Evolutionary conservation across 1,284 basidiomycete species (phyloP), one percentile per base, ranked within the genome.

Genomic region (Ceratobasidium sp.): DNA sequence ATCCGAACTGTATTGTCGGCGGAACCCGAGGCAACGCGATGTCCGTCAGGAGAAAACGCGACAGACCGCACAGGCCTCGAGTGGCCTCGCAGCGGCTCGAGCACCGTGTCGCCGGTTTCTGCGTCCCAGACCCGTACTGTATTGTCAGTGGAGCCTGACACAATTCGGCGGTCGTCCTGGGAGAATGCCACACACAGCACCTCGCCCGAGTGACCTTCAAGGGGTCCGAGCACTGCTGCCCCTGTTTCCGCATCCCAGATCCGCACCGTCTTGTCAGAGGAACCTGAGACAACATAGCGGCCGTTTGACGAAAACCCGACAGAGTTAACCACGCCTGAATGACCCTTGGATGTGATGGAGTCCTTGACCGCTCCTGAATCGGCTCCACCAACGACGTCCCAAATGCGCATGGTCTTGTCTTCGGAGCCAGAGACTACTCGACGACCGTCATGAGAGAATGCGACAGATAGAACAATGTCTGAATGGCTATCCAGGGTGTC

Each of bases 291-390:
- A 9, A 68, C 24, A n/a, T 51, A 39, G n/a, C 34, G 46, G 24
- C 51, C n/a, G 62, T 75, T 65, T 11, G 74, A 46, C 16, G 64
- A 74, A 41, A 75, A 76, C 7, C 62, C 63, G 24, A 75, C 56
- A 39, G 34, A 74, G 51, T 11, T 5, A 19, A 74, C 74, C 19
- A 11, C 4, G 37, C 49, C 53, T 13, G 71, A 74, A 37, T 74
- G 71, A 16, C 74, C 69, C n/a, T n/a, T 46, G n/a, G n/a, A n/a
- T 6, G 62, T 58, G 4, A 49, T 4, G 22, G 59, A 29, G 11
- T 43, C 64, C 14, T 27, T 34, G 14, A 68, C 29, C 4, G 29
- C 16, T 46, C 43, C n/a, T 5, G 43, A 6, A 46, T n/a, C 37
- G 16, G 24, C 22, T 13, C 68, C 51, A 37, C 6, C 58, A 8